A percentile compares a stretch with the other conserved stretches of the same genome.
These are phyloP conservation scores for Pleomassaria siparia DNA, from an alignment of 2,329 filamentous ascomycete species.

Conservation along the genomic window DNA sequence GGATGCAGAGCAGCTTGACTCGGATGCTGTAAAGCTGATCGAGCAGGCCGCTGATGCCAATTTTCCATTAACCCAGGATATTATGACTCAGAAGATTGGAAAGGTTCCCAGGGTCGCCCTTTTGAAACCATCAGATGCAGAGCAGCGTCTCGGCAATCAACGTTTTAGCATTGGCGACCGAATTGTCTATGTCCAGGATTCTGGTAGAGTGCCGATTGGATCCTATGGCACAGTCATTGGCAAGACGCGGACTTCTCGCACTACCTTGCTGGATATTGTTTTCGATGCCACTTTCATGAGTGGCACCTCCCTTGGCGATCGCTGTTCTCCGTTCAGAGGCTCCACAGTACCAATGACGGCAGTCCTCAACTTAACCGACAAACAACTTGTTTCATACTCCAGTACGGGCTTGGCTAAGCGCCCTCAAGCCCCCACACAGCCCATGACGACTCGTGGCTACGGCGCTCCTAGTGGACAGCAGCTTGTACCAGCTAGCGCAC, in stretches of 20 bases:
- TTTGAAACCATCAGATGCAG: constrained; percentile 92
- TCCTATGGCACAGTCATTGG: constrained; percentile 92
- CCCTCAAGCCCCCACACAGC: constrained; percentile 49
- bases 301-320: constrained; percentile 85
- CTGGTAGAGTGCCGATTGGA: constrained; percentile 92
- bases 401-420: constrained; percentile 59
- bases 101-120: constrained; percentile 84
- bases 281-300: constrained; percentile 98
- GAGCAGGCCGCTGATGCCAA: constrained; percentile 70
- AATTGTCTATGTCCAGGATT: constrained; percentile 87
- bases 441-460: constrained; percentile 55
- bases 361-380: constrained; percentile 82
- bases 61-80: constrained; percentile 30
- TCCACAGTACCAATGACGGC: constrained; percentile 87
- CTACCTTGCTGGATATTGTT: constrained; percentile 82
- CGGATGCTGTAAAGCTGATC: constrained; percentile 79
- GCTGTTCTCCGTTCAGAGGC: constrained; percentile 90
- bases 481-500: constrained; percentile 57
- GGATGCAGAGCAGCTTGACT: constrained; percentile 95
- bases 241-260: constrained; percentile 82
- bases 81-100: constrained; percentile 68
- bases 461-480: constrained; percentile 63
- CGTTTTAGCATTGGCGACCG: constrained; percentile 83
- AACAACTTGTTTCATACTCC: constrained; percentile 73
- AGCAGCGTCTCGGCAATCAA: constrained; percentile 86